Percentiles rank a stretch among this genome's conserved stretches.
Evolutionary conservation across 768 basidiomycete species (phyloP).

Genomic region (Phallus indusiatus): DNA sequence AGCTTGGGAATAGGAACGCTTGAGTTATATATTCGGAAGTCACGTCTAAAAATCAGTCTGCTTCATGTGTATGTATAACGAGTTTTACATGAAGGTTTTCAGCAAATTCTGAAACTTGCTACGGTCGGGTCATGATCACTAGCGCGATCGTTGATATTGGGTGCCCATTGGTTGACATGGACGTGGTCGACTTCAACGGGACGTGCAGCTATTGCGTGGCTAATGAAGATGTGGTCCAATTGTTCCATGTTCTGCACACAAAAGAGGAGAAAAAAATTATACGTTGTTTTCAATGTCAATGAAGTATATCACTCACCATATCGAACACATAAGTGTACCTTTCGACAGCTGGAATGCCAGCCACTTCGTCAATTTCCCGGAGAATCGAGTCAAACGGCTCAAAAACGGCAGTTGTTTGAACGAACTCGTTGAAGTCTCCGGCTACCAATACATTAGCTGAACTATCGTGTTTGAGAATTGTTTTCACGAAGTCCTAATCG

Average conservation of each 20-base stretch:
- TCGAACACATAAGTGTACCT: conserved; percentile 56
- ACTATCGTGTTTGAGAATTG: conserved; percentile 32
- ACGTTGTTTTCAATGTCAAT: neutral
- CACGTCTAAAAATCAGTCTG: too few species aligned
- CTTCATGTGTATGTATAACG: too few species aligned
- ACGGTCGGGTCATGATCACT: conserved; percentile 59
- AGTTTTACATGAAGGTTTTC: neutral
- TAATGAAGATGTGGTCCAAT: conserved; percentile 51
- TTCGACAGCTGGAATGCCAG: conserved; percentile 37
- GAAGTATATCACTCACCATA: conserved; percentile 3
- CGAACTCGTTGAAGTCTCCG: conserved; percentile 56
- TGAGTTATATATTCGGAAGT: too few species aligned
- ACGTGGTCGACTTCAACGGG: conserved; percentile 44
- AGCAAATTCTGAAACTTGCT: conserved; percentile 39
- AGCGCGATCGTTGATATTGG: conserved; percentile 29
- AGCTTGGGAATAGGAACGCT: too few species aligned
- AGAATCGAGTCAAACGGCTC: conserved; percentile 31
- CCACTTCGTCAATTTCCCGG: conserved; percentile 42
- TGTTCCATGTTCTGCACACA: conserved; percentile 40
- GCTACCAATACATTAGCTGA: conserved; percentile 43
- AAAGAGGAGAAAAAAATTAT: neutral
- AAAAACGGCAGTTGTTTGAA: conserved; percentile 44
- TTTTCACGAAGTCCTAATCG: conserved; percentile 34
- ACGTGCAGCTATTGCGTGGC: conserved; percentile 32
- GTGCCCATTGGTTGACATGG: conserved; percentile 52